These are phyloP conservation scores for Thermochaetoides dissita DNA, from an alignment of 2,329 filamentous ascomycete species.

Conservation along the genomic window DNA sequence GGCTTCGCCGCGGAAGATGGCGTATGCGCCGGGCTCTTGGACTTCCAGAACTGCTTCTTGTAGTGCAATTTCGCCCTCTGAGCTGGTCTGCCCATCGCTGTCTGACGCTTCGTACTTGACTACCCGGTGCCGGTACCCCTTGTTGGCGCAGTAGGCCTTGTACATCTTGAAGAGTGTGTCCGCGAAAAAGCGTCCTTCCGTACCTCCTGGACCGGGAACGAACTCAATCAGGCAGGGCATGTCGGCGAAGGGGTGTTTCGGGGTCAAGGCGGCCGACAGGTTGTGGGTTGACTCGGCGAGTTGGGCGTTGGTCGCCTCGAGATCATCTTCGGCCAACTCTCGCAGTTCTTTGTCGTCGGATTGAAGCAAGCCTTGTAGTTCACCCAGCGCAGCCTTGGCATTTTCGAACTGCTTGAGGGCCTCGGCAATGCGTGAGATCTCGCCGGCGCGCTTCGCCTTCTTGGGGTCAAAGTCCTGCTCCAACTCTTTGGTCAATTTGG, in stretches of 20 bases:
- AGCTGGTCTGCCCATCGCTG: constrained; percentile 39
- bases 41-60: constrained; percentile 83
- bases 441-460: constrained; percentile 45
- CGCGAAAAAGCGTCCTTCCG: constrained; percentile 83
- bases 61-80: constrained; percentile 52
- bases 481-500: constrained; percentile 36
- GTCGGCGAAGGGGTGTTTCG: constrained; percentile 76
- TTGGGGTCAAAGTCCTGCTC: constrained; percentile 41
- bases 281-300: constrained; percentile 50
- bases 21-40: constrained; percentile 63
- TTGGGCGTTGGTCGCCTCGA: constrained; percentile 48
- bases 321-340: constrained; percentile 66
- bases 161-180: constrained; percentile 87
- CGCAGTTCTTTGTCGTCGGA: constrained; percentile 56
- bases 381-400: constrained; percentile 36
- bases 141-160: constrained; percentile 56
- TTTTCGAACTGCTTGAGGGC: constrained; percentile 47
- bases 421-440: constrained; percentile 41
- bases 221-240: constrained; percentile 87
- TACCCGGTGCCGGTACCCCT: constrained; percentile 50
- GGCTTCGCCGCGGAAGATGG: constrained; percentile 68
- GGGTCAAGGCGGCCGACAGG: constrained; percentile 67
- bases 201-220: constrained; percentile 77
- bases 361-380: constrained; percentile 37
- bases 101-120: constrained; percentile 67